A percentile compares a stretch with the other conserved stretches of the same genome.
These are phyloP conservation scores for Heterococcus sp. DNA, from an alignment of 108 stramenopile species.

Conservation along the genomic window DNA sequence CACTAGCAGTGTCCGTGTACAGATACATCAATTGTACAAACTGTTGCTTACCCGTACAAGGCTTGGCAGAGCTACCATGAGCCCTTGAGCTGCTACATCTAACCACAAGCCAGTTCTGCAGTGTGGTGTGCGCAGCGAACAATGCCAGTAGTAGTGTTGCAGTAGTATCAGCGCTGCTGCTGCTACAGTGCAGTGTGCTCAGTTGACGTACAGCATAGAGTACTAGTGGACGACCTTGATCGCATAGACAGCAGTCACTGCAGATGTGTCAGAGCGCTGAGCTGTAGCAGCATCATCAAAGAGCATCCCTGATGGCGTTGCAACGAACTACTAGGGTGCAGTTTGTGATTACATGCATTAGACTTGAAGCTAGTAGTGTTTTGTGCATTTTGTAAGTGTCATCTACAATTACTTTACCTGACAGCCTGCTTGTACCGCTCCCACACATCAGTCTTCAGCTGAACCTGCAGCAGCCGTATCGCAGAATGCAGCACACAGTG, in stretches of 20 bases:
- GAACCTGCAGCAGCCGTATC: neutral
- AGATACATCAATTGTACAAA: neutral
- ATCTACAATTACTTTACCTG: neutral
- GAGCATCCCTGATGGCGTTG: no score
- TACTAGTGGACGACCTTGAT: no score
- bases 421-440: neutral
- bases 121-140: neutral
- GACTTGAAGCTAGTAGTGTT: no score
- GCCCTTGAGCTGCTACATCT: neutral
- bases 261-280: no score
- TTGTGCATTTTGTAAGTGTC: no score
- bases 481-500: no score
- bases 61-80: neutral
- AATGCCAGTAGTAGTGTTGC: neutral
- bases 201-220: no score
- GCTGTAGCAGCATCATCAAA: no score
- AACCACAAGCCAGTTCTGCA: neutral
- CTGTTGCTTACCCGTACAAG: neutral
- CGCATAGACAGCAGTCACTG: no score
- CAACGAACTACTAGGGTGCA: no score
- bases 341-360: no score
- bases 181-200: neutral
- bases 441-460: neutral
- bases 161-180: neutral
- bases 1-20: neutral